Base-by-base conservation (phyloP, 2,329 filamentous ascomycete species). In the Epichloe bromicola region DNA sequence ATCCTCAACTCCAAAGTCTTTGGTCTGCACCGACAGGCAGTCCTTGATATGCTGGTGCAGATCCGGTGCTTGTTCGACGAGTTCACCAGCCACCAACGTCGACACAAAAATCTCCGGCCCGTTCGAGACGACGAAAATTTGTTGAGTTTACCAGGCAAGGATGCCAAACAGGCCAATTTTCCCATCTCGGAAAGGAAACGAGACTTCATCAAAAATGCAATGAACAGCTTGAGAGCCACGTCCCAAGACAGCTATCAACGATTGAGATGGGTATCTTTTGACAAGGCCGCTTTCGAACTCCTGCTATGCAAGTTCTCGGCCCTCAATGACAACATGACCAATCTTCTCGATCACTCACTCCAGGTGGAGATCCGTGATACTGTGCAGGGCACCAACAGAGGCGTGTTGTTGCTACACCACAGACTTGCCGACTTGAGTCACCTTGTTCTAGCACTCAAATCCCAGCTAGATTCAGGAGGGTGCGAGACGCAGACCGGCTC, bases 301-400 rank as follows among this genome's bases (percentile, higher is more conserved):
- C 58, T 75, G 19, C 61, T 75, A 4, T 63, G 65, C 45, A 64
- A 68, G 46, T 74, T 75, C 53, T 65, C 70, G 1, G 56, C 64
- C 5, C 59, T 75, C 5, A 74, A 74, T 55, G 72, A 74, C 55
- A 69, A 64, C 54, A 74, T 74, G 66, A 74, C 70, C 26, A 66
- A 70, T 50, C 69, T 75, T 5, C 60, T 74, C 8, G 72, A 74
- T 49, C 68, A 71, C 34, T 66, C 67, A 3, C 60, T 74, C 51
- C 71, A 74, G 54, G 65, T 70, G 3, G 72, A 74, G 55, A 72
- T 74, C 48, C 67, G 70, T 23, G 61, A 72, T 36, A 72, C 70
- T 1, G 71, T 73, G 3, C 70, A 74, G 52, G 70, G 74, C 49
- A 74, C 71, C 3, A 74, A 74, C 46, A 61, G 71, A 14, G 70